phyloP scores from a whole-genome alignment of 2,329 filamentous ascomycete species.

The Nemania sp. region DNA sequence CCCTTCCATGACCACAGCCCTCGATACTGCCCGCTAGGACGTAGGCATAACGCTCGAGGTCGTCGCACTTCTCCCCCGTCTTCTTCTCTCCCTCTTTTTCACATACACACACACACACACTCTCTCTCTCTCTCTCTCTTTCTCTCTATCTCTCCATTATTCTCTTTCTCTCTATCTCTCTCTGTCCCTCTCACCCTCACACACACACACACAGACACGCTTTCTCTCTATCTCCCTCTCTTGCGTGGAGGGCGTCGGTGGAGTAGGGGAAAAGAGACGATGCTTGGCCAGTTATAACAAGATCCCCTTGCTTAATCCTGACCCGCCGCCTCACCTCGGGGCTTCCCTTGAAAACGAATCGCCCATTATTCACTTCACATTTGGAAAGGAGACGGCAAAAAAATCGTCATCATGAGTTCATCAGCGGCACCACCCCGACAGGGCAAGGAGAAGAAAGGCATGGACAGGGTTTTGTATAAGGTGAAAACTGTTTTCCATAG shows the following conservation, averaged over 20 bases:
- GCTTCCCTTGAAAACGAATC: constrained; percentile 8
- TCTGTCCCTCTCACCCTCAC: too few relatives aligned
- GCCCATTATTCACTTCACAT: background rate
- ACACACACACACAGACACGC: too few relatives aligned
- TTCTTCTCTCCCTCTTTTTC: background rate
- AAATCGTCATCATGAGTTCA: constrained; percentile 34
- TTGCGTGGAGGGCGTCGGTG: background rate
- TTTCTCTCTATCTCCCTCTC: background rate
- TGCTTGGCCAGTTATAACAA: constrained; percentile 21
- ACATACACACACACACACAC: too few relatives aligned
- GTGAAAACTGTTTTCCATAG: constrained; percentile 55
- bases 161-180: too few relatives aligned
- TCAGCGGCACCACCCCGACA: constrained; percentile 31
- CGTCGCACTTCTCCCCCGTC: too few relatives aligned
- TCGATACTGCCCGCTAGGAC: too few relatives aligned
- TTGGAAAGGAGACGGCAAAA: background rate
- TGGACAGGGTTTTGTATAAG: constrained; percentile 53
- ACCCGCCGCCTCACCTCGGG: background rate
- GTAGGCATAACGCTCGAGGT: too few relatives aligned
- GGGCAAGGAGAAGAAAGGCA: constrained; percentile 49
- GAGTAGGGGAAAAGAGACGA: constrained; percentile 16
- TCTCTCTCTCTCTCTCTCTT: background rate
- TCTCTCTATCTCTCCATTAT: too few relatives aligned
- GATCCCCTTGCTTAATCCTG: background rate
- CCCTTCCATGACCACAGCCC: too few relatives aligned